phyloP scores from a whole-genome alignment of 2,329 filamentous ascomycete species.

The Colletotrichum scovillei region DNA sequence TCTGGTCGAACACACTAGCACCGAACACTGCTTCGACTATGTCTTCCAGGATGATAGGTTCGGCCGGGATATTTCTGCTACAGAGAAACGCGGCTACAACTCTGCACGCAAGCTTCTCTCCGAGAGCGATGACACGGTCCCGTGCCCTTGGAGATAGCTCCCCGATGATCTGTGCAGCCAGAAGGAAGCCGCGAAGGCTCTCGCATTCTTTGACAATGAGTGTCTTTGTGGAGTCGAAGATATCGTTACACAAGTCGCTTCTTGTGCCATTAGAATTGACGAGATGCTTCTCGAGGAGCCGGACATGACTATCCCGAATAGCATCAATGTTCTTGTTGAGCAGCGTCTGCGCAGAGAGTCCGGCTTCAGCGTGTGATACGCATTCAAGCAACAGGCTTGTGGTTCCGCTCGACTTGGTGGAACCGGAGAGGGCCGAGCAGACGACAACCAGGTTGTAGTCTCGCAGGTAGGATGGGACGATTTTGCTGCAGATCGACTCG shows the following conservation, averaged over 20 bases:
- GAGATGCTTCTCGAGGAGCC: constrained; percentile 53
- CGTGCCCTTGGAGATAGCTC: constrained; percentile 83
- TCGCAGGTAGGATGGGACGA: constrained; percentile 31
- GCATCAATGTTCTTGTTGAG: constrained; percentile 28
- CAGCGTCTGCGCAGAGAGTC: constrained; percentile 52
- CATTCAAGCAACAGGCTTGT: constrained; percentile 78
- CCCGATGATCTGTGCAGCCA: constrained; percentile 73
- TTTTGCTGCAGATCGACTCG: constrained; percentile 62
- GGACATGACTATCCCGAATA: constrained; percentile 17
- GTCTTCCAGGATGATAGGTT: constrained; percentile 50
- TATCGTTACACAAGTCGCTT: constrained; percentile 83
- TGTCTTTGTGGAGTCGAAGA: constrained; percentile 76
- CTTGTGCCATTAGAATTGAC: constrained; percentile 80
- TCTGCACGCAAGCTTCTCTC: constrained; percentile 93
- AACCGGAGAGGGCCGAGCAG: constrained; percentile 93
- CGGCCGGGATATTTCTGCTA: constrained; percentile 66
- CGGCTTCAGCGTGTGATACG: constrained; percentile 28
- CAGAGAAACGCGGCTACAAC: constrained; percentile 90
- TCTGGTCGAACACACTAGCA: constrained; percentile 82
- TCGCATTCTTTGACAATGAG: constrained; percentile 79
- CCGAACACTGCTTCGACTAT: constrained; percentile 91
- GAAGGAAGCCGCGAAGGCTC: constrained; percentile 79
- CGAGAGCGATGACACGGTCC: constrained; percentile 91
- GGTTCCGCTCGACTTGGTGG: constrained; percentile 92
- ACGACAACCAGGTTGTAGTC: constrained; percentile 87